Conservation (phyloP, 345 rosid genomes). For the Gossypium mustelinum region DNA sequence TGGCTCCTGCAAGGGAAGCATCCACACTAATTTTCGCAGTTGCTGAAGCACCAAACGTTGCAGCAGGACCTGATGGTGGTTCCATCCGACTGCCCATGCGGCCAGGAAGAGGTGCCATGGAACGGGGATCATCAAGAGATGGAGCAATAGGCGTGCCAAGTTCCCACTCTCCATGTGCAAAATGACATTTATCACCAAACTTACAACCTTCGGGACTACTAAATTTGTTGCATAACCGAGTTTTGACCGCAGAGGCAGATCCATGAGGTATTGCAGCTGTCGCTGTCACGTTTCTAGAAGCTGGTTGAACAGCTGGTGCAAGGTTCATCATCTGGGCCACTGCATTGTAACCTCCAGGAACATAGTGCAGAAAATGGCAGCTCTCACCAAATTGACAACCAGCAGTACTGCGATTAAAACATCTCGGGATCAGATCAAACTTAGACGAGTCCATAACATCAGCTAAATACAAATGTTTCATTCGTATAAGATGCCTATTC, state of each 20-base stretch:
- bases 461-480: not conserved
- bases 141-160: conserved; percentile 46
- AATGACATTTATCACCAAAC: conserved; percentile 65
- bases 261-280: conserved; percentile 30
- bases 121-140: conserved; percentile 44
- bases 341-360: conserved; percentile 77
- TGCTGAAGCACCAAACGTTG: conserved; percentile 63
- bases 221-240: conserved; percentile 59
- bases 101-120: conserved; percentile 39
- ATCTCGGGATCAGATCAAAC: not conserved
- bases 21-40: conserved; percentile 45
- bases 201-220: conserved; percentile 67
- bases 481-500: not conserved
- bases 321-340: conserved; percentile 76
- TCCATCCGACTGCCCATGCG: conserved; percentile 43
- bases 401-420: conserved; percentile 53
- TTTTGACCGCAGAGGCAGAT: conserved; percentile 34
- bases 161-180: conserved; percentile 79
- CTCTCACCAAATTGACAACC: conserved; percentile 94
- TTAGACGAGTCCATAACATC: not conserved
- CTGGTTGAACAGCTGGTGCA: conserved; percentile 23
- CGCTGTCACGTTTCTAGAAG: conserved; percentile 41
- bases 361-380: conserved; percentile 78
- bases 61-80: conserved; percentile 41
- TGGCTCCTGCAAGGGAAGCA: conserved; percentile 78